Conservation (phyloP, 768 basidiomycete genomes). For the Mycena amicta region DNA sequence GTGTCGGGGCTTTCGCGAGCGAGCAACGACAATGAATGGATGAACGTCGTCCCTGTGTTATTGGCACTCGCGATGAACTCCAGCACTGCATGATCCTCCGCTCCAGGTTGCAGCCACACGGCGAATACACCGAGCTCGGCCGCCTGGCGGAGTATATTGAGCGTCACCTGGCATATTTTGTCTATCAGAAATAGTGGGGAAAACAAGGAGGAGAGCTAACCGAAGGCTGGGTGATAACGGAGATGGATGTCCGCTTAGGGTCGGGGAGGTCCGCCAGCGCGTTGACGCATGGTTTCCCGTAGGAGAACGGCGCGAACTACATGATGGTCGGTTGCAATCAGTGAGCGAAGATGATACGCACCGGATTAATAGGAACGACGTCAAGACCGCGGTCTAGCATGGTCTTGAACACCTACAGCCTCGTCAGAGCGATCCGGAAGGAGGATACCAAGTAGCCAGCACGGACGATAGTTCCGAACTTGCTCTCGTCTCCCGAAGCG, state of each 20-base stretch:
- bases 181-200: too few relatives aligned
- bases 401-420: slow-evolving; percentile 51
- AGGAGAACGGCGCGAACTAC: slow-evolving; percentile 36
- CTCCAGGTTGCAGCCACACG: slow-evolving; percentile 71
- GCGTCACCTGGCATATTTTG: slow-evolving; percentile 43
- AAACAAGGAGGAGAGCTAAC: too few relatives aligned
- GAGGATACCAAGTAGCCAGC: not conserved
- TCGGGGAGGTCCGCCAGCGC: slow-evolving; percentile 42
- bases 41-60: slow-evolving; percentile 6
- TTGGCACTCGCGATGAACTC: slow-evolving; percentile 14
- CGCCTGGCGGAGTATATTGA: slow-evolving; percentile 49
- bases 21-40: not conserved
- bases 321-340: not conserved
- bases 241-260: slow-evolving; percentile 52
- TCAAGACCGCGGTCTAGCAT: slow-evolving; percentile 46
- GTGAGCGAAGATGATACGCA: slow-evolving; percentile 18
- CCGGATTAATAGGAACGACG: slow-evolving; percentile 57
- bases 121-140: slow-evolving; percentile 46
- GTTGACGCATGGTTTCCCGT: slow-evolving; percentile 44
- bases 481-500: slow-evolving; percentile 55
- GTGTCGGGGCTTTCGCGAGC: too few relatives aligned
- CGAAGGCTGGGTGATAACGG: slow-evolving; percentile 56
- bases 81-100: slow-evolving; percentile 47
- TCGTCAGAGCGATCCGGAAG: not conserved
- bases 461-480: slow-evolving; percentile 30